Base-by-base conservation (phyloP, 208 protist species). In the Hexamita inflata region DNA sequence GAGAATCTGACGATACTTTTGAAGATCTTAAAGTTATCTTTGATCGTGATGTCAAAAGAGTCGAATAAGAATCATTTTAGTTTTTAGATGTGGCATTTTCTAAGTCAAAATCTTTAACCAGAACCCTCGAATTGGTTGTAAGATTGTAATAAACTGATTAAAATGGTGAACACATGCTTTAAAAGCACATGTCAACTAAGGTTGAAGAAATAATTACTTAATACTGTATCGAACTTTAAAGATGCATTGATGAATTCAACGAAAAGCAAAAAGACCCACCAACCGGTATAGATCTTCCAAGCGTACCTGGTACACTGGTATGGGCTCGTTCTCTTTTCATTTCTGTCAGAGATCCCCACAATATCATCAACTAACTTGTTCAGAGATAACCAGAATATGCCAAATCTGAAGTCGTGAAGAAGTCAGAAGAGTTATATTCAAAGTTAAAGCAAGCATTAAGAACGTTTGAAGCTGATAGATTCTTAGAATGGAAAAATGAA, bases 321-420 rank as follows among this genome's bases (percentile, higher is more conserved):
- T 97, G 93, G 93, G 92, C 90, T 65, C 89, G 90, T 60, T 92
- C 90, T 15, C 87, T 98, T 59, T 97, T 95, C 77, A 86, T 94
- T 76, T 84, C 90, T 61, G 86, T 97, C 58, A 97, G 96, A 83
- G 93, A 91, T 81, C 88, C 94, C 9, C 93, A 97, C 40, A 66
- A 93, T 65, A 86, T 88, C 57, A 95, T 98, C 74, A 86, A 95
- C 80, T 78, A n/a, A n/a, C n/a, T n/a, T 84, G 59, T 86, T 93
- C 65, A 85, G 1, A 1, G 75, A 88, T 64, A 87, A 93, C 30
- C 85, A 86, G 75, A 78, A 86, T n/a, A 91, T 89, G 80, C 94
- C 94, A 86, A 87, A 94, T 19, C 81, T 87, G 68, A 89, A 94
- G 53, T 87, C 90, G 30, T 85, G 89, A 35, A 82, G 64, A 65